Evolutionary conservation across 371 early-diverging fungal genomes (phyloP), one percentile per base, ranked within the genome.

Genomic region (Umbelopsis sp.): DNA sequence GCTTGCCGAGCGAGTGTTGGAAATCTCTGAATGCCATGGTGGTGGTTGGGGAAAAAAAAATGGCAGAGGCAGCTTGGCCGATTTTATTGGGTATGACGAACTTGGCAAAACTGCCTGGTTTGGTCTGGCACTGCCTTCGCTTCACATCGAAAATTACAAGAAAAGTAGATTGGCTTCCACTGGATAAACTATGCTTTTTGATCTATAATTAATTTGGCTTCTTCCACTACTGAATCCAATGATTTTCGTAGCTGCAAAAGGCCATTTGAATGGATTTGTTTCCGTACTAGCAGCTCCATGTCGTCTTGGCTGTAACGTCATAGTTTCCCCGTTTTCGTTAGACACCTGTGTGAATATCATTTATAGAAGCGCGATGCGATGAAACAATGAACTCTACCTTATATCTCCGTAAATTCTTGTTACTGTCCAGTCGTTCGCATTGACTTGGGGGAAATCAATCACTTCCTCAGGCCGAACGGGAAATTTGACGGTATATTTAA

Each of bases 1-100:
- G 63, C 67, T 72, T 74, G 22, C 76, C 71, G 25, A 79, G 63
- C 3, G 74, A 70, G 35, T 70, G 77, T 63, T 81, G 82, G 9
- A 81, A 70, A 51, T 79, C 78, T 70, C 77, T 81, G 45, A 77
- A 77, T 51, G 63, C 73, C 79, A 79, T 48, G 29, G 25, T 20
- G 5, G 44, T 18, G 16, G 14, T 62, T 20, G 10, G 20, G 51
- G 29, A 62, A 45, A 38, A 12, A 32, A 63, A 65, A 63, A 45
- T 50, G 48, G 50, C 44, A 32, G 50, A 53, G 20, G 50, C 29
- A 64, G 51, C 37, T 50, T 29, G 51, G 57, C 57, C 57, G 2
- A 25, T 25, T 57, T 57, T 57, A 57, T 57, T 57, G 9, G 4
- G 35, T 18, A 8, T 9, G 29, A 35, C 29, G 9, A 29, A 57